Conservation (phyloP, 2,329 filamentous ascomycete species). For the Fusarium sp. region DNA sequence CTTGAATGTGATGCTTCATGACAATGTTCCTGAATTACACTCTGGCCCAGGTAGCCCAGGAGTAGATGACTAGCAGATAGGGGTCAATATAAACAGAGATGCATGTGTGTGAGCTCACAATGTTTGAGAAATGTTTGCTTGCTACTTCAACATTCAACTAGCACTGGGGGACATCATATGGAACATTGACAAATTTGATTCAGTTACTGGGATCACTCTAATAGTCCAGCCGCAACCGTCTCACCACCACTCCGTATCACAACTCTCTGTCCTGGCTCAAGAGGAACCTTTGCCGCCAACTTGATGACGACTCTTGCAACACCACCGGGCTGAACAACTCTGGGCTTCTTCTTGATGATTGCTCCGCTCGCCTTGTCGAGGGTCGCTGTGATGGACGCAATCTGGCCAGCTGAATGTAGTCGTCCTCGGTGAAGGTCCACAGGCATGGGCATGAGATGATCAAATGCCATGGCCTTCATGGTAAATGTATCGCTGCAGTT, state of each 20-base stretch:
- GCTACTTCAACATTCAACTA: rapidly evolving
- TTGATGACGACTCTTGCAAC: slow-evolving; percentile 81
- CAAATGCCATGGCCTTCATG: slow-evolving; percentile 86
- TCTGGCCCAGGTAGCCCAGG: not conserved
- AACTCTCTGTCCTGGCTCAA: slow-evolving; percentile 81
- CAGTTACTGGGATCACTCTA: slow-evolving; percentile 64
- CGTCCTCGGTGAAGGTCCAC: slow-evolving; percentile 89
- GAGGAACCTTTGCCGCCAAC: slow-evolving; percentile 74
- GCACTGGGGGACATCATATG: not conserved
- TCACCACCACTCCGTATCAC: slow-evolving; percentile 81
- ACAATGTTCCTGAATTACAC: not conserved
- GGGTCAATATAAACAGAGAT: not conserved
- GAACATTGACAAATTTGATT: not conserved
- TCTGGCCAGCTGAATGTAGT: slow-evolving; percentile 77
- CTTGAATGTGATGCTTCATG: not conserved
- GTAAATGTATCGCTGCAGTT: slow-evolving; percentile 75
- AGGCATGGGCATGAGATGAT: slow-evolving; percentile 85
- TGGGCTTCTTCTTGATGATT: slow-evolving; percentile 82
- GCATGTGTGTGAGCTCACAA: not conserved
- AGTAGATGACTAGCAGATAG: not conserved
- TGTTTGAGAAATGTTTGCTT: not conserved
- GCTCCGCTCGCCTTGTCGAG: slow-evolving; percentile 81
- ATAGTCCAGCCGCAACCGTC: slow-evolving; percentile 85
- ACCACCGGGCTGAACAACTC: slow-evolving; percentile 78
- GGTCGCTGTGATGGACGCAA: slow-evolving; percentile 73